These are phyloP conservation scores for Euphorbia tirucalli DNA, from an alignment of 345 rosid genomes.

Conservation along the genomic window DNA sequence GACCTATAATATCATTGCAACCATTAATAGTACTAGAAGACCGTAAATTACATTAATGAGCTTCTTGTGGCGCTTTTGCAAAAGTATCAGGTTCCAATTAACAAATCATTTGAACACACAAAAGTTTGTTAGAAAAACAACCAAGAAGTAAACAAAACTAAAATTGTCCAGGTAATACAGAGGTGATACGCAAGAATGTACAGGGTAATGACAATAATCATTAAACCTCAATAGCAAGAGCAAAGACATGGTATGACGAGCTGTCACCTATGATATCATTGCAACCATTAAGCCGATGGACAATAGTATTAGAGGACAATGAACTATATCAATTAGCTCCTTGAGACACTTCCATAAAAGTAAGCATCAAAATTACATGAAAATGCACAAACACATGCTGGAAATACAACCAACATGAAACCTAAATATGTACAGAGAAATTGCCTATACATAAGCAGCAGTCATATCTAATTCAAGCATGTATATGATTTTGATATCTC, in stretches of 20 bases:
- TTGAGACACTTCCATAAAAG: not conserved
- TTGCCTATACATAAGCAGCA: not conserved
- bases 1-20: conserved; percentile 45
- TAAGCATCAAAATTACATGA: not conserved
- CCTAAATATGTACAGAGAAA: not conserved
- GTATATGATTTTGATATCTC: not conserved
- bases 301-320: not conserved
- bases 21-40: not conserved
- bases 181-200: not conserved
- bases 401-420: not conserved
- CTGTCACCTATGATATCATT: conserved; percentile 54
- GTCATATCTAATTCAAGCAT: not conserved
- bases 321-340: not conserved
- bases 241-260: conserved; percentile 39
- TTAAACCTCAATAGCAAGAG: not conserved
- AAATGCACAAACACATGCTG: not conserved
- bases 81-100: not conserved
- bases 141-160: not conserved
- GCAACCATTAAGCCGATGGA: not conserved
- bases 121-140: not conserved
- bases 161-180: not conserved
- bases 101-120: not conserved
- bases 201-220: not conserved
- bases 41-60: not conserved
- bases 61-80: not conserved